Base-by-base conservation (phyloP, 768 basidiomycete genomes). In the Ramaria rubella region DNA sequence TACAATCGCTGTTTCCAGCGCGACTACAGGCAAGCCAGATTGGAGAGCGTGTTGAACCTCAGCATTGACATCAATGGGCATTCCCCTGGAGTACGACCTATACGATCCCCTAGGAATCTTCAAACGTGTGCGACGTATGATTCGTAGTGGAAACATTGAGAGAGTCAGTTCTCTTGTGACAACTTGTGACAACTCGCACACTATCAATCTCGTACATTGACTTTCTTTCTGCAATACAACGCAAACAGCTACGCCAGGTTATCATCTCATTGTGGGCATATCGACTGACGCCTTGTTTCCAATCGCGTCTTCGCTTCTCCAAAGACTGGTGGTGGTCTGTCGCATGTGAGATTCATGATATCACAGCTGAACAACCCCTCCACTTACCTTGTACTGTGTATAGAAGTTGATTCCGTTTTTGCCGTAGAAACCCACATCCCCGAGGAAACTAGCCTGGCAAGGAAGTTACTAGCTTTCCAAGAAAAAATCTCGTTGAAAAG, bases 381-480 rank as follows among this genome's bases (percentile, higher is more conserved):
- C 17, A 58, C 63, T 56, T 44, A 67, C 70, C 83, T 96, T 97
- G 70, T 92, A 87, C 70, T 94, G 88, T 3, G 95, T 98, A 68
- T 94, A 98, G 74, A 98, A 98, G 69, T 90, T 90, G 72, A 97
- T 80, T 24, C 90, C 94, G 60, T 89, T 81, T 70, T 87, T 88
- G 27, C 94, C 94, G 63, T 96, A 96, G 75, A 96, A 94, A 4
- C 86, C 85, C 44, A 92, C 81, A 65, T 94, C 90, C 23, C 93
- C 93, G 55, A 94, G 72, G 63, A 82, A 82, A 64, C 87, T 90
- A 38, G 75, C 85, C 81, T 82, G 33, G n/a, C n/a, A n/a, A n/a
- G n/a, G n/a, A 46, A 36, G 48, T 40, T 19, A 21, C 50, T 21
- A 59, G 46, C 17, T 23, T 29, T 38, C 21, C 36, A 11, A 11